Conservation (phyloP, 331 rosid genomes). For the Stylosanthes scabra region DNA sequence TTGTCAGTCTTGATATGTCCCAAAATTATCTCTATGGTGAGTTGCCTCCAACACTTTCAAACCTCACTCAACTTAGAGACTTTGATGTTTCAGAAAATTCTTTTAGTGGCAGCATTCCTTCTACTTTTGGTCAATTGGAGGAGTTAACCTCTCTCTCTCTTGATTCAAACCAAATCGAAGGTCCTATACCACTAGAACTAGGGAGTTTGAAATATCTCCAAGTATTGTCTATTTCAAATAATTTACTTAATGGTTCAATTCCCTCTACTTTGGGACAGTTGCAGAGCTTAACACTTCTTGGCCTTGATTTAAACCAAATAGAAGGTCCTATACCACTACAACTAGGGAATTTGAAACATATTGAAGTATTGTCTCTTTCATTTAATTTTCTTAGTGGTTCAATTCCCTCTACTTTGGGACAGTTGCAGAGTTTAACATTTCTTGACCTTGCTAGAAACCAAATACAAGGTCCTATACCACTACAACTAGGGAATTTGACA, state of each 20-base stretch:
- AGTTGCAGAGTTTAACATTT: not conserved
- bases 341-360: not conserved
- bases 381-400: not conserved
- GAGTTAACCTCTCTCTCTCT: not conserved
- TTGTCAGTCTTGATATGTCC: conserved; percentile 23
- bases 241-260: not conserved
- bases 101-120: not conserved
- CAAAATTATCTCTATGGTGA: not conserved
- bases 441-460: not conserved
- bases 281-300: not conserved
- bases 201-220: not conserved
- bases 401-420: not conserved
- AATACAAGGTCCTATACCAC: not conserved
- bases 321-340: not conserved
- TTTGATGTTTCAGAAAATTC: not conserved
- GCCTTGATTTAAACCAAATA: not conserved
- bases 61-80: not conserved
- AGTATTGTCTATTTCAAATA: not conserved
- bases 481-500: not conserved
- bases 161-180: not conserved
- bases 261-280: not conserved
- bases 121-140: not conserved
- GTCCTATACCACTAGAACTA: not conserved
- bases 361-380: not conserved
- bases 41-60: not conserved